Evolutionary conservation across 441 rosid genomes (phyloP).

Genomic region (Adansonia grandidieri): DNA sequence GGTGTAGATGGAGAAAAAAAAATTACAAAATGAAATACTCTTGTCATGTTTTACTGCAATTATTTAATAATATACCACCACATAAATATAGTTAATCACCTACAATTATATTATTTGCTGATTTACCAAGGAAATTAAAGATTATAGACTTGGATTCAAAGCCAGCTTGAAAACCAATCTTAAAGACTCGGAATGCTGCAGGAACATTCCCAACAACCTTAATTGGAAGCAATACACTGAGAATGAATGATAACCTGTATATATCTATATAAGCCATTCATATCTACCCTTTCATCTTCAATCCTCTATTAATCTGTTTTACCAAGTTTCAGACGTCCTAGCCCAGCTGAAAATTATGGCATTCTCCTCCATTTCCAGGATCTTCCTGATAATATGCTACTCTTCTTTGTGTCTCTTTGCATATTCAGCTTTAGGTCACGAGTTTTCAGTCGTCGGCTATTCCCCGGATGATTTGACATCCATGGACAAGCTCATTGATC

Average conservation of each 20-base stretch:
- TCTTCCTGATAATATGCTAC: conserved; percentile 31
- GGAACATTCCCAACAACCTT: not conserved
- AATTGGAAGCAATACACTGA: conserved; percentile 3
- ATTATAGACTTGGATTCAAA: conserved; percentile 1
- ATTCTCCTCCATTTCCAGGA: conserved; percentile 31
- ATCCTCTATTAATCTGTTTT: not conserved
- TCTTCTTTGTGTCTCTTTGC: conserved; percentile 38
- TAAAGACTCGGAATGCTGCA: not conserved
- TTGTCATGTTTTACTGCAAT: too few species aligned
- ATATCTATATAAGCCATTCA: not conserved
- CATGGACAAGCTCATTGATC: conserved; percentile 71
- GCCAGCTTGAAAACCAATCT: conserved; percentile 2
- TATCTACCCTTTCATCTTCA: not conserved
- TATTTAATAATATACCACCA: too few species aligned
- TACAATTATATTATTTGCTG: too few species aligned
- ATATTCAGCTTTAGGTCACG: conserved; percentile 41
- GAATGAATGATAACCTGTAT: not conserved
- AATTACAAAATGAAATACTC: too few species aligned
- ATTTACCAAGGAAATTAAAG: not conserved
- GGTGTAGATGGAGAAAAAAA: too few species aligned
- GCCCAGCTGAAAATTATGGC: conserved; percentile 41
- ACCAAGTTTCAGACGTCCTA: not conserved
- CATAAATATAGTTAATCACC: too few species aligned
- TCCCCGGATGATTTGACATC: conserved; percentile 66
- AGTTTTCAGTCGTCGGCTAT: conserved; percentile 75